Evolutionary conservation across 2,329 filamentous ascomycete species (phyloP), one percentile per base, ranked within the genome.

Genomic region (Gaeumannomyces tritici): DNA sequence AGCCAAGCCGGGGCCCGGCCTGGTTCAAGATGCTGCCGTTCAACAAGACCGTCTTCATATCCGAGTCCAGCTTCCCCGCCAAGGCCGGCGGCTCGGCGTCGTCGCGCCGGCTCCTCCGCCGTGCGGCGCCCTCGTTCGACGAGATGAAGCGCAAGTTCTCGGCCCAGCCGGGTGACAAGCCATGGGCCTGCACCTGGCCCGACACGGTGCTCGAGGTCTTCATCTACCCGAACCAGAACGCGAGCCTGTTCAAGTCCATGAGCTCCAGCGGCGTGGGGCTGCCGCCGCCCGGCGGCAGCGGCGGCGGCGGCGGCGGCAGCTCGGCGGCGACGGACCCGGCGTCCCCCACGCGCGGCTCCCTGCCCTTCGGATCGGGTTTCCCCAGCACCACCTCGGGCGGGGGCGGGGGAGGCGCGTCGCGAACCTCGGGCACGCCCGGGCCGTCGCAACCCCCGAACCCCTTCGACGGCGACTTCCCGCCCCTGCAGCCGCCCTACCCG

Each of bases 181-280:
- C 80, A 1, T 86, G 83, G 83, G 76, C 86, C 27, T 86, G 83
- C 68, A 80, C 75, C 2, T 86, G 83, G 83, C 80, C 82, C 2
- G 74, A 78, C 31, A 84, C 82, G 0, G 74, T 77, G 3, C 73
- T 86, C 6, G 82, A 86, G 61, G 71, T 84, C 4, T 84, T 84
- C 66, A 81, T 86, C 55, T 86, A 84, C 65, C 76, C 82, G 1
- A 72, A 74, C 28, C 80, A 84, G 66, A 83, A 81, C 66, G 77
- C 74, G 61, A 82, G 77, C 65, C 70, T 71, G 9, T 66, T 60
- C 61, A 65, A 57, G 12, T 60, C 64, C 61, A 62, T 29, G 55
- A 26, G 18, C 42, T 61, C 59, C 35, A 58, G n/a, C 56, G 57
- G 31, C n/a, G 61, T 59, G 27, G 21, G 51, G 31, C 42, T 51